A percentile compares a stretch with the other conserved stretches of the same genome.
phyloP scores from a whole-genome alignment of 2,329 filamentous ascomycete genomes.

The Scortechinia acanthostroma region DNA sequence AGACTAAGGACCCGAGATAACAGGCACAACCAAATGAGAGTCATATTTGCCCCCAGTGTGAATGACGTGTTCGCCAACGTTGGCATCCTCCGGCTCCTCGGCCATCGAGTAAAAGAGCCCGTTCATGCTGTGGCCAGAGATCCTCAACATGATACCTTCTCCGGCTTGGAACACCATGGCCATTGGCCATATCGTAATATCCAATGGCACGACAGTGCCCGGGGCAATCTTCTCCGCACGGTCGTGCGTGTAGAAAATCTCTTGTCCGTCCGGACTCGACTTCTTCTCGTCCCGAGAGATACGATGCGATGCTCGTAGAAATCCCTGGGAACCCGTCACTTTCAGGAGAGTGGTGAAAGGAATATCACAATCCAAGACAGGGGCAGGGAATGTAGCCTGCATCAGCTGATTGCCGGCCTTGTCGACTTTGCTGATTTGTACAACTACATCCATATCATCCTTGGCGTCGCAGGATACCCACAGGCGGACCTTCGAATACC shows the following conservation, averaged over 20 bases:
- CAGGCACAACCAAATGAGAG: neutral
- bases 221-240: constrained; percentile 5
- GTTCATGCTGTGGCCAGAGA: constrained; percentile 1
- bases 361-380: neutral
- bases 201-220: constrained; percentile 7
- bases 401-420: neutral
- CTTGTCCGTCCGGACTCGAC: neutral
- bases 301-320: neutral
- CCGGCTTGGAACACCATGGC: constrained; percentile 8
- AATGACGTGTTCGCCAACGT: neutral
- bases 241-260: constrained; percentile 6
- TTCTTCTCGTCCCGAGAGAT: neutral
- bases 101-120: no score
- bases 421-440: neutral
- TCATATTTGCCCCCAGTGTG: neutral
- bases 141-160: constrained; percentile 4
- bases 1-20: no score
- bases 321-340: neutral
- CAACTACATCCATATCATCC: neutral
- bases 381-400: neutral
- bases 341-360: neutral
- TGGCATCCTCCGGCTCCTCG: neutral
- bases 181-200: constrained; percentile 8
- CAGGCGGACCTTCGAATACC: neutral
- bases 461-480: neutral